Percentiles rank a stretch among this genome's conserved stretches.
These are phyloP conservation scores for Podaxis pistillaris DNA, from an alignment of 768 basidiomycete genomes.

Conservation along the genomic window DNA sequence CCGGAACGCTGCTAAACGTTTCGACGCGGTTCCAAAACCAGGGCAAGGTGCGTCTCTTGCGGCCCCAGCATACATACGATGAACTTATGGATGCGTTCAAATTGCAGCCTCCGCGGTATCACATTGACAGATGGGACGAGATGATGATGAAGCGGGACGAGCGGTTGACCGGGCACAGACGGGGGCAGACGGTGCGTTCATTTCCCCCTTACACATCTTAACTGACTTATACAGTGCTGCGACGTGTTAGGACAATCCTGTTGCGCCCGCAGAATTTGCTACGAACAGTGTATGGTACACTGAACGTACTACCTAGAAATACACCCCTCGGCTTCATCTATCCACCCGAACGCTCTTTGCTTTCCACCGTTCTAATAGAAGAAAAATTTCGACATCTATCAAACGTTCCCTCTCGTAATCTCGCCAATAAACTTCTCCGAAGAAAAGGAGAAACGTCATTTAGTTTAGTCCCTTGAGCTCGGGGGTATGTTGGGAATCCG, in stretches of 20 bases:
- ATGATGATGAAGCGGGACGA: slow-evolving; percentile 96
- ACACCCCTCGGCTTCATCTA: background rate
- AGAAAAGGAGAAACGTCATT: background rate
- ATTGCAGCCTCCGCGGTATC: slow-evolving; percentile 75
- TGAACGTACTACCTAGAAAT: slow-evolving; percentile 42
- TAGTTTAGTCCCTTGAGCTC: background rate
- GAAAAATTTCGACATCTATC: background rate
- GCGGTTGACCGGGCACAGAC: slow-evolving; percentile 79
- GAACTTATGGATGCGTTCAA: background rate
- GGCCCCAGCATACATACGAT: background rate
- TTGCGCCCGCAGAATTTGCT: slow-evolving; percentile 67
- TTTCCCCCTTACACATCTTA: background rate
- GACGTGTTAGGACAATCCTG: slow-evolving; percentile 54
- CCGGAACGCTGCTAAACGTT: slow-evolving; percentile 82
- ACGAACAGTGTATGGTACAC: slow-evolving; percentile 77
- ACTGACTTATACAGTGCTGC: background rate
- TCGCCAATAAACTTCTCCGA: background rate
- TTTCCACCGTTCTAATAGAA: background rate
- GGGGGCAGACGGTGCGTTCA: slow-evolving; percentile 79
- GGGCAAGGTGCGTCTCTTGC: slow-evolving; percentile 66
- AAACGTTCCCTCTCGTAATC: background rate
- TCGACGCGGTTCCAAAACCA: slow-evolving; percentile 82
- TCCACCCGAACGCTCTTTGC: background rate
- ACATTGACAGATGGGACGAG: slow-evolving; percentile 87
- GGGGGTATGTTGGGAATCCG: background rate